Evolutionary conservation across 1,284 basidiomycete species (phyloP).

Genomic region (Leccinum angustisporum): DNA sequence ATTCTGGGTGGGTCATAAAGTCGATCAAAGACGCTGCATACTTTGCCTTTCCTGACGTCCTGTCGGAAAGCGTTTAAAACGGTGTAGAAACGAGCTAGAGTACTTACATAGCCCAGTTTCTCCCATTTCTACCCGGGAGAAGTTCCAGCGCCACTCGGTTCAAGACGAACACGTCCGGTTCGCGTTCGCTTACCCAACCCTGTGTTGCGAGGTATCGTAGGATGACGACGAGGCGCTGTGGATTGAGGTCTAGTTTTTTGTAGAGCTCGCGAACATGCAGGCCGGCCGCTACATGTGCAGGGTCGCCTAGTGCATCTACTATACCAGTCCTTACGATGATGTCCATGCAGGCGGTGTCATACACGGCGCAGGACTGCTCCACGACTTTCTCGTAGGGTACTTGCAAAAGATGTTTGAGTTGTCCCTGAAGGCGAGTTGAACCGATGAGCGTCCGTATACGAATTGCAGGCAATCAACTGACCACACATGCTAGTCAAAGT

Average conservation of each 20-base stretch:
- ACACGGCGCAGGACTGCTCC: constrained; percentile 18
- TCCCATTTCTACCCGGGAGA: constrained; percentile 18
- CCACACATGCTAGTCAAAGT: constrained; percentile 8
- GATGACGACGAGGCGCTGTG: constrained; percentile 18
- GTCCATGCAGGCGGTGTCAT: constrained; percentile 28
- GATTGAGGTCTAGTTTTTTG: constrained; percentile 19
- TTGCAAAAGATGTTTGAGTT: constrained; percentile 22
- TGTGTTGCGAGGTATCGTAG: constrained; percentile 24
- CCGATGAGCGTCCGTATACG: background rate
- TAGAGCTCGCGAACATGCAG: constrained; percentile 18
- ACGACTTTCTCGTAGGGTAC: constrained; percentile 24
- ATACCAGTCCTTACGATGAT: constrained; percentile 24
- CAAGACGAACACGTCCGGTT: constrained; percentile 20
- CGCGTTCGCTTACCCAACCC: constrained; percentile 28
- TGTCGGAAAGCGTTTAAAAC: background rate
- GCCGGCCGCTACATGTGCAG: constrained; percentile 7
- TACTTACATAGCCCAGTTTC: constrained; percentile 23
- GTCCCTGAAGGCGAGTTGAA: constrained; percentile 16
- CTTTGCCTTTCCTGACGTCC: constrained; percentile 23
- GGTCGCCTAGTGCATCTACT: constrained; percentile 19
- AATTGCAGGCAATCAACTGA: background rate
- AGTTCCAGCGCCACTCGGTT: constrained; percentile 27
- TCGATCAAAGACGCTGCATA: constrained; percentile 19
- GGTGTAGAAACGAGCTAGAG: background rate
- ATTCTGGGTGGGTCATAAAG: constrained; percentile 24